A percentile compares a stretch with the other conserved stretches of the same genome.
phyloP scores from a whole-genome alignment of 169 alveolate genomes.

The Fabrea salina region DNA sequence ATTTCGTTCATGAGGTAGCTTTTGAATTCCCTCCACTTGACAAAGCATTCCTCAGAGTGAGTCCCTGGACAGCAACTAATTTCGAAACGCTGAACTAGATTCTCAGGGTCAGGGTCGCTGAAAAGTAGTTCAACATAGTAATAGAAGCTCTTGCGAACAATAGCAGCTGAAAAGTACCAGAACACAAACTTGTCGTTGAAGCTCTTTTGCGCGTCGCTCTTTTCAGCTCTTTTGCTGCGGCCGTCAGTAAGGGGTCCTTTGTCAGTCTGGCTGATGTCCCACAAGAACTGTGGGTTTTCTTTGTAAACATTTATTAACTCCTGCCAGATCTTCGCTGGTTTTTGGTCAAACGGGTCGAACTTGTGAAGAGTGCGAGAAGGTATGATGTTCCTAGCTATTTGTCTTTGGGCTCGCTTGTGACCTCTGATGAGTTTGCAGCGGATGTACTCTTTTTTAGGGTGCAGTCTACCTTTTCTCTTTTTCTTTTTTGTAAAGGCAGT shows the following conservation, averaged over 20 bases:
- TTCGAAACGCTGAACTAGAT: background rate
- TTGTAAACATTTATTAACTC: too few species aligned
- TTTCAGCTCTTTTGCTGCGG: background rate
- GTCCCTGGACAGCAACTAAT: background rate
- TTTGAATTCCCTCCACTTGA: background rate
- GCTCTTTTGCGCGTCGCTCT: background rate
- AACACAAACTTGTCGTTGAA: background rate
- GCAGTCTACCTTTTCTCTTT: too few species aligned
- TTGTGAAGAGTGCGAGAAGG: too few species aligned
- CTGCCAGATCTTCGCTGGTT: too few species aligned
- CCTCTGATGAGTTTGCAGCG: too few species aligned
- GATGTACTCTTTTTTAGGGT: too few species aligned
- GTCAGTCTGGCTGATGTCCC: too few species aligned
- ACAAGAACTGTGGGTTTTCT: too few species aligned
- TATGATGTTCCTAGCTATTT: too few species aligned
- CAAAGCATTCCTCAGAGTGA: background rate
- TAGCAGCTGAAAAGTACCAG: background rate
- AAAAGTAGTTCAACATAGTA: background rate
- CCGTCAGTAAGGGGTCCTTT: conserved; percentile 24
- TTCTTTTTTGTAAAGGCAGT: too few species aligned
- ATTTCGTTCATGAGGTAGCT: background rate
- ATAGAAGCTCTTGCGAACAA: background rate
- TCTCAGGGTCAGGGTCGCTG: background rate
- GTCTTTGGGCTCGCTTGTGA: too few species aligned
- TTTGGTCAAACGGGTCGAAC: too few species aligned